Evolutionary conservation across 2,329 filamentous ascomycete species (phyloP), one percentile per base, ranked within the genome.

Genomic region (Cercospora berteroae): DNA sequence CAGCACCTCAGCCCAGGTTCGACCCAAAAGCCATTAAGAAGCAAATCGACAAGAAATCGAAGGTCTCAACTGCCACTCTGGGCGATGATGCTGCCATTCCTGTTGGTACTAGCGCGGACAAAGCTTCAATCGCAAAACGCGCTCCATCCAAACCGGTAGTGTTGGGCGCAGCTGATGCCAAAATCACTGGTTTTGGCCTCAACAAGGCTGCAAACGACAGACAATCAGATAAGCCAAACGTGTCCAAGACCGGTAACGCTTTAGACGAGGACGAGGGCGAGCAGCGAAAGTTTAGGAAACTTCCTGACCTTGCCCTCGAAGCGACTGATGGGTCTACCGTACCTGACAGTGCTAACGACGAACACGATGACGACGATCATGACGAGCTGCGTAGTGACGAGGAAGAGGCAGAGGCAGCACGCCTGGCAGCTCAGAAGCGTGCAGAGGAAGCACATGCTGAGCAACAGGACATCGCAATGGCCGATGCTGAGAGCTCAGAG

Each of bases 201-300:
- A 85, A 86, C 66, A 95, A 92, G 77, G 82, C 86, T 50, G 83
- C 84, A 61, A 80, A 82, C 59, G 92, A 93, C 63, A 79, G 79
- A 23, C 90, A 66, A 18, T 60, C 68, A 25, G 70, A 75, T n/a
- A 93, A 91, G 75, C 79, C 86, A 3, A 83, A 87, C 4, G 83
- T 87, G 20, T 93, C 92, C 76, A 90, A 89, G 72, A 58, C 71
- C 18, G 93, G 91, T 68, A 83, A 96, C 23, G 89, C 93, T 73
- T 89, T 97, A 73, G 94, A 91, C 68, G 94, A 97, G 75, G 94
- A 97, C 74, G 92, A 96, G 74, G 89, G 88, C 33, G 90, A 90
- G 2, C 89, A 91, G 76, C 91, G 93, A 78, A 97, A 96, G 82
- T 87, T 99, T 71, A 93, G 93, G 77, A 95, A 94, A 81, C 88